Base-by-base conservation (phyloP, 257 asterid genomes). In the Catharanthus roseus region DNA sequence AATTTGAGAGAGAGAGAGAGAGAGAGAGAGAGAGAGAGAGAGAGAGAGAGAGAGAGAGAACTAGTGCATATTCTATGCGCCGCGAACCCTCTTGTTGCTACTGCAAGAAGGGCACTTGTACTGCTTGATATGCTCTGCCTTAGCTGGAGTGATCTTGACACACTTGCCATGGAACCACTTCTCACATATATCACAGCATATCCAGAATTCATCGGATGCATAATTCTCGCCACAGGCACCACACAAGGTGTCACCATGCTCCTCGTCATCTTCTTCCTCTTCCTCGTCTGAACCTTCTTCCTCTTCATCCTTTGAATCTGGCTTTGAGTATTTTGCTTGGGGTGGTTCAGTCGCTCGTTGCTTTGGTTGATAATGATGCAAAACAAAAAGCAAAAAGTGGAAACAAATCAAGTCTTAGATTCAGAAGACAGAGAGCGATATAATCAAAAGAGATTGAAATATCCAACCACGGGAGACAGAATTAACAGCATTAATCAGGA, bases 111-210 rank as follows among this genome's bases (percentile, higher is more conserved):
- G 97, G 47, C 97, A 90, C 78, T 89, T 90, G 86, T 87, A 90
- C 76, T 87, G 89, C 90, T 90, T 89, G 78, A 89, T 89, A 75
- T 85, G 88, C 81, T 89, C 89, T 0, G 97, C 97, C 64, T 74
- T 80, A 44, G 96, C 89, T 36, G 93, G 91, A 24, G 93, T 89
- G 47, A 92, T 86, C 86, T 89, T 89, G 74, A 89, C 96, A n/a
- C 96, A 91, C 76, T 89, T 81, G 21, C 97, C 97, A 57, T 89
- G 97, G 79, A 88, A 89, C 97, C 97, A 91, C 74, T 77, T 88
- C 85, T 89, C 93, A 41, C 96, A 89, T 23, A 80, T 72, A 75
- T 91, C 96, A 23, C 97, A 91, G 77, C 89, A 89, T 57, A 91
- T 91, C 96, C 96, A 89, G 80, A 87, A 91, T 55, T 87, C 93